phyloP scores from a whole-genome alignment of 2,329 filamentous ascomycete species.

The Colletotrichum spaethianum region DNA sequence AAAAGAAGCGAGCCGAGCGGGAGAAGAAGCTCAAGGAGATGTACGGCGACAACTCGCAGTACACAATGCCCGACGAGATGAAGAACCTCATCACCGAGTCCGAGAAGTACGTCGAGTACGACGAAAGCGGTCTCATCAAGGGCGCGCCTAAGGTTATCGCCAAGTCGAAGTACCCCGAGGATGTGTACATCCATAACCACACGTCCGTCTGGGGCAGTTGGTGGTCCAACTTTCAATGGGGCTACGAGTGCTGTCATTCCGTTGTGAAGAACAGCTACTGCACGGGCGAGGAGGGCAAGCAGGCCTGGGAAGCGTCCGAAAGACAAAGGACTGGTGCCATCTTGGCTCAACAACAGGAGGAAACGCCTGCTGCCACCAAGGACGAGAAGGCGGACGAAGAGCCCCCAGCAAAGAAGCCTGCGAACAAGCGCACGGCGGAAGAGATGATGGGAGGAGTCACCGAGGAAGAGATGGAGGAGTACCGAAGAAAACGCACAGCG shows the following conservation, averaged over 20 bases:
- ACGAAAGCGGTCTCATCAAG: slow-evolving; percentile 90
- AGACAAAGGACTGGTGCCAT: slow-evolving; percentile 65
- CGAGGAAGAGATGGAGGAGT: slow-evolving; percentile 89
- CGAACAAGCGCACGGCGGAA: slow-evolving; percentile 81
- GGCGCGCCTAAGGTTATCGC: slow-evolving; percentile 82
- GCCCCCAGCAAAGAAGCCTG: slow-evolving; percentile 46
- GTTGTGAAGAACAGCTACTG: slow-evolving; percentile 97
- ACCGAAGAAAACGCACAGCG: slow-evolving; percentile 80
- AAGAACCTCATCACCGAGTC: slow-evolving; percentile 78
- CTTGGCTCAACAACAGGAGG: slow-evolving; percentile 50
- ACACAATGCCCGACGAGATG: slow-evolving; percentile 71
- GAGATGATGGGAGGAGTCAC: slow-evolving; percentile 85
- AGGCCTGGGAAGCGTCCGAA: slow-evolving; percentile 84
- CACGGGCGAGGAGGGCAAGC: slow-evolving; percentile 89
- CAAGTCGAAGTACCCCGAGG: slow-evolving; percentile 93
- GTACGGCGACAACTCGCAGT: slow-evolving; percentile 78
- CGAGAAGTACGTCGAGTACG: slow-evolving; percentile 93
- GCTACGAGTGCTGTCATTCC: slow-evolving; percentile 95
- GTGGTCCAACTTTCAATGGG: slow-evolving; percentile 97
- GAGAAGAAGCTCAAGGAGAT: slow-evolving; percentile 82
- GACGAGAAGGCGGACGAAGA: slow-evolving; percentile 53
- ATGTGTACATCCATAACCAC: slow-evolving; percentile 92
- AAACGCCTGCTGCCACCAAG: slow-evolving; percentile 44
- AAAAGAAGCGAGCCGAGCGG: slow-evolving; percentile 76
- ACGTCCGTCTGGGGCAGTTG: slow-evolving; percentile 95